Conservation (phyloP, 225 moss, liverwort and hornwort species). For the Lunularia cruciata region DNA sequence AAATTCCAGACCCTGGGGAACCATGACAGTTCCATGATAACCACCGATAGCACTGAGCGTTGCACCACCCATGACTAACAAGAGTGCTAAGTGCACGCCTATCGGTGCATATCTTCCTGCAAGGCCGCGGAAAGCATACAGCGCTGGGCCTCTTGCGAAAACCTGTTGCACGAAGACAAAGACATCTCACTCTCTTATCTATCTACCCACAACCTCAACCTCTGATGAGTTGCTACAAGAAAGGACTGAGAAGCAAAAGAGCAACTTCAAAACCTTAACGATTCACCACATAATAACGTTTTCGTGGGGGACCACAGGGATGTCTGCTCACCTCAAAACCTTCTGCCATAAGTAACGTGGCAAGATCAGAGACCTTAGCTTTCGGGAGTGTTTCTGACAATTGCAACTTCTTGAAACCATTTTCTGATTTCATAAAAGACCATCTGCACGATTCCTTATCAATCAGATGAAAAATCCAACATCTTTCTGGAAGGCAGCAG, state of each 20-base stretch:
- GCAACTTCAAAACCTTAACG: not conserved
- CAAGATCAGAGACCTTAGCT: slow-evolving; percentile 72
- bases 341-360: slow-evolving; percentile 69
- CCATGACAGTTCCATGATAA: slow-evolving; percentile 76
- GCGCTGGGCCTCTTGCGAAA: slow-evolving; percentile 62
- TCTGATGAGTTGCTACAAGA: not conserved
- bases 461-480: not conserved
- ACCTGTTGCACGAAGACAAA: slow-evolving; percentile 32
- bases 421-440: slow-evolving; percentile 69
- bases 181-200: not conserved
- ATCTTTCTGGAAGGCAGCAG: not conserved
- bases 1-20: slow-evolving; percentile 83
- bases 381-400: slow-evolving; percentile 69
- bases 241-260: not conserved
- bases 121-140: slow-evolving; percentile 92
- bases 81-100: slow-evolving; percentile 83
- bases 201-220: not conserved
- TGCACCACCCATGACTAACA: slow-evolving; percentile 80
- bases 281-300: too few species aligned
- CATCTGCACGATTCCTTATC: slow-evolving; percentile 44
- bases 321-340: slow-evolving; percentile 60
- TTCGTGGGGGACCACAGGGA: not conserved
- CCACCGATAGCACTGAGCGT: slow-evolving; percentile 72
- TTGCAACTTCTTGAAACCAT: slow-evolving; percentile 55
- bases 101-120: slow-evolving; percentile 93